Conservation (phyloP, 805 yeast genomes). For the Kluyveromyces nonfermentans region DNA sequence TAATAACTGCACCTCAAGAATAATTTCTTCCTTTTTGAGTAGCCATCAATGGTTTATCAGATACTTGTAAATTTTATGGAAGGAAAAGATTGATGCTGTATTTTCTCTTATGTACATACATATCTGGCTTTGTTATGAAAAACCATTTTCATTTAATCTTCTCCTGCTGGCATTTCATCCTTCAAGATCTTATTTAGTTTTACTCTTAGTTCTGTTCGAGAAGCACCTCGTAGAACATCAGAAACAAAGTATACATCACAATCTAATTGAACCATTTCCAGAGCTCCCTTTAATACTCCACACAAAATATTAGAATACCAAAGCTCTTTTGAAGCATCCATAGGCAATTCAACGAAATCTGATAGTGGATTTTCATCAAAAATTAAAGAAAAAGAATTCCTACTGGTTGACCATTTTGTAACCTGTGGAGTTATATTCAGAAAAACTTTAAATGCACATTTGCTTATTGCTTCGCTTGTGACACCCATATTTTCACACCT, state of each 20-base stretch:
- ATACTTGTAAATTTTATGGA: no score
- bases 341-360: slow-evolving; percentile 91
- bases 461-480: slow-evolving; percentile 78
- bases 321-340: slow-evolving; percentile 60
- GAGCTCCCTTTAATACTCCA: slow-evolving; percentile 84
- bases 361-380: slow-evolving; percentile 83
- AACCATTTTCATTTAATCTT: slow-evolving; percentile 50
- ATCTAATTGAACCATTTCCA: slow-evolving; percentile 93
- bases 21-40: no score
- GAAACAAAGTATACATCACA: slow-evolving; percentile 73
- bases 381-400: slow-evolving; percentile 61
- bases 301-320: slow-evolving; percentile 91
- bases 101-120: no score
- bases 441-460: slow-evolving; percentile 85
- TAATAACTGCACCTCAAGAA: no score
- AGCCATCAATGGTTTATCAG: no score
- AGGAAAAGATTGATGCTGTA: no score
- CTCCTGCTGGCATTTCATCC: slow-evolving; percentile 97
- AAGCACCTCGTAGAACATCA: slow-evolving; percentile 78
- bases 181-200: slow-evolving; percentile 62
- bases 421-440: slow-evolving; percentile 71
- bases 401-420: slow-evolving; percentile 68
- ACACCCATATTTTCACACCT: slow-evolving; percentile 74
- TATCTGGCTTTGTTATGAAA: no score
- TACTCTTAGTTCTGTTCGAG: slow-evolving; percentile 67